Conservation (phyloP, 352 stramenopile genomes). For the Pythium monospermum region DNA sequence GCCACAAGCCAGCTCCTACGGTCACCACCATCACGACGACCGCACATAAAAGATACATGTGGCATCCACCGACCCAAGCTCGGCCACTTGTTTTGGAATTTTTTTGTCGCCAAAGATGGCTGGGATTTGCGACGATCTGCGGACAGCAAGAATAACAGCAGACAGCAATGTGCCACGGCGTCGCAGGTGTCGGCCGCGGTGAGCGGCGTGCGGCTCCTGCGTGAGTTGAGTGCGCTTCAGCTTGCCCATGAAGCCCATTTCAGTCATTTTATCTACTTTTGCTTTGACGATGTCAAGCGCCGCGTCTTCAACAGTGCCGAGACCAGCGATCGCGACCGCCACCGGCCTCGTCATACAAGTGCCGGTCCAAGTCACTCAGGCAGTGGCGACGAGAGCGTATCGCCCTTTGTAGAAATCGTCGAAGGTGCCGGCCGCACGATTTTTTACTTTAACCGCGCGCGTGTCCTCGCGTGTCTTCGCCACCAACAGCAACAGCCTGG, state of each 20-base stretch:
- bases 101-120: constrained; percentile 27
- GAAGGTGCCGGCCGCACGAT: constrained; percentile 12
- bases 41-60: not conserved
- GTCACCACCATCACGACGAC: too few species aligned
- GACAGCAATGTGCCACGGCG: not conserved
- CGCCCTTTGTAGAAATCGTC: constrained; percentile 18
- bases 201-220: constrained; percentile 3
- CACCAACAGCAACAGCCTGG: not conserved
- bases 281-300: constrained; percentile 24
- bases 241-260: constrained; percentile 29
- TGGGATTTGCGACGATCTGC: not conserved
- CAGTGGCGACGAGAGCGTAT: not conserved
- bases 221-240: constrained; percentile 10
- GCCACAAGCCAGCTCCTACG: too few species aligned
- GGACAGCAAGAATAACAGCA: not conserved
- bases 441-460: constrained; percentile 16
- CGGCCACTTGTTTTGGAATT: constrained; percentile 52
- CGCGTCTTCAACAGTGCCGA: not conserved
- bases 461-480: constrained; percentile 12
- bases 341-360: too few species aligned
- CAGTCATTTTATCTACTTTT: constrained; percentile 51
- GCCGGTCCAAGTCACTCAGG: too few species aligned
- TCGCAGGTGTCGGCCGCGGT: not conserved
- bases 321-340: not conserved
- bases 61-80: not conserved